Conservation (phyloP, 108 stramenopile species). For the Cyclostephanos invisitatus region DNA sequence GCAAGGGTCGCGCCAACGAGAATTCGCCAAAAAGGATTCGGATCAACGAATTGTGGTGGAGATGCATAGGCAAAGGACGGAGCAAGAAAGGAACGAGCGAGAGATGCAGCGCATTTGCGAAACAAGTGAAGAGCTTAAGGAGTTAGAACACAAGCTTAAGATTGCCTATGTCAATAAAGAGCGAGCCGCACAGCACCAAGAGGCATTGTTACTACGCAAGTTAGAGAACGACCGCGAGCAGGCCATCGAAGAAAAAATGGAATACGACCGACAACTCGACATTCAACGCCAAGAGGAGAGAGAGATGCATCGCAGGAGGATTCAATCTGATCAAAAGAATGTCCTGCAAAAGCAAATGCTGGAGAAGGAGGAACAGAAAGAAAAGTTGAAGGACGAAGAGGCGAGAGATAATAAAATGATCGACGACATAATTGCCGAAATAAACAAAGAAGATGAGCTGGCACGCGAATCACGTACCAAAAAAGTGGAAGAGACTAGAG, state of each 20-base stretch:
- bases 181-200: slow-evolving; percentile 74
- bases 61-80: slow-evolving; percentile 50
- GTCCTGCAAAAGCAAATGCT: slow-evolving; percentile 67
- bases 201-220: slow-evolving; percentile 48
- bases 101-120: slow-evolving; percentile 73
- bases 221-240: slow-evolving; percentile 58
- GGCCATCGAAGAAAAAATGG: slow-evolving; percentile 74
- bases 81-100: slow-evolving; percentile 53
- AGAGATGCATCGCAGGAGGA: slow-evolving; percentile 40
- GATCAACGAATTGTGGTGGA: slow-evolving; percentile 44
- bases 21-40: slow-evolving; percentile 53
- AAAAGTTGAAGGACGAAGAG: slow-evolving; percentile 47
- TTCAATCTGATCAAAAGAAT: slow-evolving; percentile 50
- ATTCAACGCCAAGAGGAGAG: slow-evolving; percentile 47
- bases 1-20: slow-evolving; percentile 37
- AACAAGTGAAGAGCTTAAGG: slow-evolving; percentile 65
- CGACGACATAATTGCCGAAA: slow-evolving; percentile 63
- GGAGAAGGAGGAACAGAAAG: slow-evolving; percentile 46
- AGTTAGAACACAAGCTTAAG: slow-evolving; percentile 62
- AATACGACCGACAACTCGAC: slow-evolving; percentile 52
- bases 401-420: slow-evolving; percentile 55
- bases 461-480: slow-evolving; percentile 45
- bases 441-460: slow-evolving; percentile 54
- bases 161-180: slow-evolving; percentile 78
- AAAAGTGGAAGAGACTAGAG: slow-evolving; percentile 62